Base-by-base conservation (phyloP, 345 rosid genomes). In the Gossypium mustelinum region DNA sequence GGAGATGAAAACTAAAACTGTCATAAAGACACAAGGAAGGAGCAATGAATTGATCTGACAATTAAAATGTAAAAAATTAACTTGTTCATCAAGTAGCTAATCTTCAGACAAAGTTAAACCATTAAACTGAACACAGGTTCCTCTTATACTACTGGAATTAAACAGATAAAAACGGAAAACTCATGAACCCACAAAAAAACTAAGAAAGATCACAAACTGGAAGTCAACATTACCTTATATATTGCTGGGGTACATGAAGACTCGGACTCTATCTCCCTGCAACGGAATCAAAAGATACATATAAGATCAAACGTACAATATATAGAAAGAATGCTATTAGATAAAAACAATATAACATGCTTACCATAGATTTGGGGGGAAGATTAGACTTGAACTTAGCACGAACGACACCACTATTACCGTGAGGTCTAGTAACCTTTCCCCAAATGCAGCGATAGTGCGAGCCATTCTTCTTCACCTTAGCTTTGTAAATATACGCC, bases 351-450 rank as follows among this genome's bases (percentile, higher is more conserved):
- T 58, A 58, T 3, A 24, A 11, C 62, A 22, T 5, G 11, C 7
- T 1, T 3, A 58, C 98, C 98, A 93, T 93, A 4, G 97, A 88
- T 75, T 82, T 93, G 2, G 97, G 97, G 65, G 98, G 97, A 63
- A 90, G 79, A 72, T 93, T 93, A 22, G 62, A 58, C 62, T 58
- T 58, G 62, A 58, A 58, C 62, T 58, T 58, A 58, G 62, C 62
- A 22, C 62, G 97, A 7, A 93, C 94, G 4, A 93, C 92, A n/a
- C 98, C 97, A 2, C 90, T 93, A 89, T 93, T 93, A 79, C 97
- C 97, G 29, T 90, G 94, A 76, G 97, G 92, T 85, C 97, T 86
- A 17, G 81, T 7, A 14, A 93, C 97, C 86, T 93, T 90, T 10
- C 97, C 97, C 97, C 97, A 93, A n/a, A 93, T 90, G 89, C 97